phyloP scores from a whole-genome alignment of 495 filamentous ascomycete species.

The Hyaloscypha hepaticicola region DNA sequence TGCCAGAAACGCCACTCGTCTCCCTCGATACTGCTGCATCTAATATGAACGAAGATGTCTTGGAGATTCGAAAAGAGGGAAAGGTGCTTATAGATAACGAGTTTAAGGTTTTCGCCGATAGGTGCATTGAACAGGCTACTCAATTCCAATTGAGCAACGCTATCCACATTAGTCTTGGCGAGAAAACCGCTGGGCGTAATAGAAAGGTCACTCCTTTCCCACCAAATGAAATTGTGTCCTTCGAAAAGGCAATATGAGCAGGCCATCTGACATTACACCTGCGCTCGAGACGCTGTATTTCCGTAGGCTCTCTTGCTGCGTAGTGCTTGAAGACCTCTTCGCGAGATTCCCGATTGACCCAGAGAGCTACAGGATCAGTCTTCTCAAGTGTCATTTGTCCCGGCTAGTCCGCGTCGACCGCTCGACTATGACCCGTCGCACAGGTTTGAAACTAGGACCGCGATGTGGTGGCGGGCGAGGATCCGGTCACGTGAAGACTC shows the following conservation, averaged over 20 bases:
- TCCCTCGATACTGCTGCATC: not conserved
- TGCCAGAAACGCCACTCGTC: not conserved
- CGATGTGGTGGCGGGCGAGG: not conserved
- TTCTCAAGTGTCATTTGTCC: too few species aligned
- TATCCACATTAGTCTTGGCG: not conserved
- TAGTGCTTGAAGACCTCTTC: not conserved
- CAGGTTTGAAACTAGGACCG: not conserved
- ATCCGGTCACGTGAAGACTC: too few species aligned
- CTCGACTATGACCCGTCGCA: too few species aligned
- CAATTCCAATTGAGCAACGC: not conserved
- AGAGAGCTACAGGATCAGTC: not conserved
- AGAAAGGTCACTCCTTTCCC: not conserved
- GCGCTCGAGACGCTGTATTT: not conserved
- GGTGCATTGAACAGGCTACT: not conserved
- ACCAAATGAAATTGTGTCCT: not conserved
- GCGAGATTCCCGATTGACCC: not conserved
- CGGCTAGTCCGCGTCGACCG: too few species aligned
- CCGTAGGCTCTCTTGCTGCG: not conserved
- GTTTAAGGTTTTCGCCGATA: not conserved
- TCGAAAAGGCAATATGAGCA: not conserved
- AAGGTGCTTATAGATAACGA: not conserved
- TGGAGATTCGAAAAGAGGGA: not conserved
- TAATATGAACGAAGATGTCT: not conserved
- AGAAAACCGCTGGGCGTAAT: not conserved
- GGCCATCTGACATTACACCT: not conserved